Percentiles rank a stretch among this genome's conserved stretches.
Evolutionary conservation across 1,284 basidiomycete species (phyloP).

Genomic region (Ceratobasidium sp.): DNA sequence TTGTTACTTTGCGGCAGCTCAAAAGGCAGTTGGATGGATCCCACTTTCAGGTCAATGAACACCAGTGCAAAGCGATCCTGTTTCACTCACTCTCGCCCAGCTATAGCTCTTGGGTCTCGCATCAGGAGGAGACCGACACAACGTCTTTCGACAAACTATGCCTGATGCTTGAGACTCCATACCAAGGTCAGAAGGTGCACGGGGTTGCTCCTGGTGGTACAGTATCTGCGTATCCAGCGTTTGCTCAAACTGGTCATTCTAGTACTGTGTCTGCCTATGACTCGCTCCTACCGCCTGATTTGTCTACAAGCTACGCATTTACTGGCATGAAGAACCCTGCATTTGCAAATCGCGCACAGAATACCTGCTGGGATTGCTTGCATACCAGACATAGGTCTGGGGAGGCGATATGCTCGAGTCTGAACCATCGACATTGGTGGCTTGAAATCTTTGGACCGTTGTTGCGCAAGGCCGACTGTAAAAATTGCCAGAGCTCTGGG

Average conservation of each 20-base stretch:
- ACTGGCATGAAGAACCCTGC: constrained; percentile 1
- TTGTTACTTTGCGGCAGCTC: neutral
- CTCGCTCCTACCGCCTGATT: neutral
- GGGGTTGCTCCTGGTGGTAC: neutral
- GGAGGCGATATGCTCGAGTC: too few relatives aligned
- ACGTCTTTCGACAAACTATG: constrained; percentile 1
- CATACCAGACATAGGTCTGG: neutral
- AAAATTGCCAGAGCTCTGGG: too few relatives aligned
- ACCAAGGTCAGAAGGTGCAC: neutral
- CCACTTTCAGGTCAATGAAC: neutral
- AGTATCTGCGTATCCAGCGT: neutral
- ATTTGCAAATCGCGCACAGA: neutral
- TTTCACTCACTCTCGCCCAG: constrained; percentile 1
- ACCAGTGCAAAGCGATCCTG: neutral
- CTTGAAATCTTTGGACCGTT: too few relatives aligned
- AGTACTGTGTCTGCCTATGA: neutral
- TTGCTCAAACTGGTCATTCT: neutral
- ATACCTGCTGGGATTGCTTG: constrained; percentile 23
- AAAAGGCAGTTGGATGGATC: neutral
- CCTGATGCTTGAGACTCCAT: neutral
- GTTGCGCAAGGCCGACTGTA: too few relatives aligned
- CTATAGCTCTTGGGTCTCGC: neutral
- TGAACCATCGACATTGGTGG: too few relatives aligned
- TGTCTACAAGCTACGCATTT: neutral
- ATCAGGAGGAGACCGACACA: neutral